These are phyloP conservation scores for Orbilia brochopaga DNA, from an alignment of 2,329 filamentous ascomycete species.

Conservation along the genomic window DNA sequence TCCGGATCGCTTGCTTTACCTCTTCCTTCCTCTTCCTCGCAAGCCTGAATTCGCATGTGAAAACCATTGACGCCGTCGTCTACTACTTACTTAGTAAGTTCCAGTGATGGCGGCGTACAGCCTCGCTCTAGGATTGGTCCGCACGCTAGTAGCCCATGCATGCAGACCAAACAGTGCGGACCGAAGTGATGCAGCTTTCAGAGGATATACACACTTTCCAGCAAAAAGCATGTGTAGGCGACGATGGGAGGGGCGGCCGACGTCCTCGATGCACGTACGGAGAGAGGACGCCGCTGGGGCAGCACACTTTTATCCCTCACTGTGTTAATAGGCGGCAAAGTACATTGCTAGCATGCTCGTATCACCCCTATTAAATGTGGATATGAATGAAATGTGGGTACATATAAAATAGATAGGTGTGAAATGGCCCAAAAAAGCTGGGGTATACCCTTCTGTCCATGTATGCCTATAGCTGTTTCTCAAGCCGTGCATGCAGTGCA, in stretches of 20 bases:
- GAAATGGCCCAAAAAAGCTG: slow-evolving; percentile 33
- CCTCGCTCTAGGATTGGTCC: neutral
- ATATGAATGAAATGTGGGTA: slow-evolving; percentile 18
- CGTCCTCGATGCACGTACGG: neutral
- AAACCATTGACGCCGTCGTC: neutral
- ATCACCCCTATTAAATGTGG: slow-evolving; percentile 9
- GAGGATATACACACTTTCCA: neutral
- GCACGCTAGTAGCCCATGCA: neutral
- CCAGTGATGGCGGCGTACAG: neutral
- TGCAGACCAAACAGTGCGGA: neutral
- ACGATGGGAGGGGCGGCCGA: neutral
- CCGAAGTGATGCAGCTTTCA: neutral
- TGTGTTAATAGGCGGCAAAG: neutral
- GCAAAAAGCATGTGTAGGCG: slow-evolving; percentile 6
- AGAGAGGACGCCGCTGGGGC: slow-evolving; percentile 3
- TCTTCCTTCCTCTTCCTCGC: neutral
- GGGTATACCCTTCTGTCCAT: slow-evolving; percentile 11
- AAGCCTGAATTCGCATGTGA: neutral
- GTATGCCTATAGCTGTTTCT: neutral
- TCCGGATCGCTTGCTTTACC: neutral
- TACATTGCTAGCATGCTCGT: slow-evolving; percentile 16
- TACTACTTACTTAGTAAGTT: too few relatives aligned
- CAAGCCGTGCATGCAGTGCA: slow-evolving; percentile 47
- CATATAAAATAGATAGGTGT: neutral
- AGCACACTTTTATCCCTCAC: slow-evolving; percentile 37